Percentiles rank a stretch among this genome's conserved stretches.
Evolutionary conservation across 2,329 filamentous ascomycete genomes (phyloP).

Genomic region (Fusarium sp.): DNA sequence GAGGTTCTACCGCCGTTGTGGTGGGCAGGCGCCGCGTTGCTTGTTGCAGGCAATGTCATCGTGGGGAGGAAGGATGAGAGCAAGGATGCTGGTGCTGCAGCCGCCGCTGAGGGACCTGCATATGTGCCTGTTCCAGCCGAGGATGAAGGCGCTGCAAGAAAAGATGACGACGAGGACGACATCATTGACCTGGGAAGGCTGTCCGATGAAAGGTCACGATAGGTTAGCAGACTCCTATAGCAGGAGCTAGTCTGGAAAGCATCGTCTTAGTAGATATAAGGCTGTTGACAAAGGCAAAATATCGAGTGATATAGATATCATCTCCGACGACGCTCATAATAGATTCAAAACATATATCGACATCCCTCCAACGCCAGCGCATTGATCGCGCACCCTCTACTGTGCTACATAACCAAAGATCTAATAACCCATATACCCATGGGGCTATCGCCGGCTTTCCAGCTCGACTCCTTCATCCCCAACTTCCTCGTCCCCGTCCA

Average conservation of each 20-base stretch:
- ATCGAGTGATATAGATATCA: neutral
- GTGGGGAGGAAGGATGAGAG: constrained; percentile 79
- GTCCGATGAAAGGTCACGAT: constrained; percentile 38
- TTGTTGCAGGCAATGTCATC: constrained; percentile 84
- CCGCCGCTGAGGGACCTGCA: constrained; percentile 44
- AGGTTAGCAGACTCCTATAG: neutral
- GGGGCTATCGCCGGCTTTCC: constrained; percentile 53
- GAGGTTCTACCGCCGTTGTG: constrained; percentile 81
- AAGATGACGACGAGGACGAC: constrained; percentile 54
- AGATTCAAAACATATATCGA: constrained; percentile 30
- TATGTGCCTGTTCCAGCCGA: constrained; percentile 52
- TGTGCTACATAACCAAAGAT: constrained; percentile 16
- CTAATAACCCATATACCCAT: constrained; percentile 12
- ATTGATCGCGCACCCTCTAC: constrained; percentile 38
- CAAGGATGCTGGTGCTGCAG: constrained; percentile 40
- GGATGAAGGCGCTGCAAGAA: constrained; percentile 40
- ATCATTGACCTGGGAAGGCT: constrained; percentile 54
- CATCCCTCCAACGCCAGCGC: constrained; percentile 42
- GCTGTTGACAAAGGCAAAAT: neutral
- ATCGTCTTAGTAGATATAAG: neutral
- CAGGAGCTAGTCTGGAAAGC: neutral
- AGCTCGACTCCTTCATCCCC: constrained; percentile 62
- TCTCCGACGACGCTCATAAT: constrained; percentile 1
- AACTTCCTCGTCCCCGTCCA: constrained; percentile 61
- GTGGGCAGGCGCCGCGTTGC: constrained; percentile 81